Evolutionary conservation across 129 eudicot genomes (phyloP).

Genomic region (Artemisia annua): DNA sequence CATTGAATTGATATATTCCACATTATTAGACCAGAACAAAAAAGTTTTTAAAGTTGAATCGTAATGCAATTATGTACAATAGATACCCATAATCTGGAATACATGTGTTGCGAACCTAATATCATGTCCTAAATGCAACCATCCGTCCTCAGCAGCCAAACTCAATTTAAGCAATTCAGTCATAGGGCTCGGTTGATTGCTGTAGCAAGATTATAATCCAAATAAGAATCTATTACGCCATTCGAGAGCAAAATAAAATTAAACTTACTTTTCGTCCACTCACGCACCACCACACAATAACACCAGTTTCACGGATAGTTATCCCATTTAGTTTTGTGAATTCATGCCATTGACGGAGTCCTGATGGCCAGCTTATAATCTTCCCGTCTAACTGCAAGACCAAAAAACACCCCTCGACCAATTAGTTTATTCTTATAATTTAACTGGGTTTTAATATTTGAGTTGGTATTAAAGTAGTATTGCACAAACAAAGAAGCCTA

Average conservation of each 20-base stretch:
- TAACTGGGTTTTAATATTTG: too few relatives aligned
- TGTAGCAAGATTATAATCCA: slow-evolving; percentile 21
- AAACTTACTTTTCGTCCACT: slow-evolving; percentile 62
- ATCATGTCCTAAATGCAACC: slow-evolving; percentile 67
- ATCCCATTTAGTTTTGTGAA: too few relatives aligned
- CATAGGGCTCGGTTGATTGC: slow-evolving; percentile 47
- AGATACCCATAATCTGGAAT: slow-evolving; percentile 88
- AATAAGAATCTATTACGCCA: slow-evolving; percentile 8
- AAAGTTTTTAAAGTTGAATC: neutral
- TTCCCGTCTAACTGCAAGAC: too few relatives aligned
- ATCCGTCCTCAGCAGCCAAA: slow-evolving; percentile 75
- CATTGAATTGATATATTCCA: too few relatives aligned
- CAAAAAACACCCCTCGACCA: too few relatives aligned
- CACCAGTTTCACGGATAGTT: too few relatives aligned
- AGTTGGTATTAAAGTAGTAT: too few relatives aligned
- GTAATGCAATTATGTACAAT: slow-evolving; percentile 28
- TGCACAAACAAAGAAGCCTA: too few relatives aligned
- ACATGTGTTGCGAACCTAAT: slow-evolving; percentile 56
- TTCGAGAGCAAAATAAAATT: neutral
- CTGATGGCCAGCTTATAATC: too few relatives aligned
- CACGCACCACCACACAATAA: too few relatives aligned
- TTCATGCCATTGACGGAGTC: too few relatives aligned
- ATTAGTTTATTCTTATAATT: too few relatives aligned
- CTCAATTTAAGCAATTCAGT: slow-evolving; percentile 47
- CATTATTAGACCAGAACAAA: neutral